Percentiles rank a stretch among this genome's conserved stretches.
phyloP scores from a whole-genome alignment of 1,139 yeast species.

The Entelexis paramagnoliae region DNA sequence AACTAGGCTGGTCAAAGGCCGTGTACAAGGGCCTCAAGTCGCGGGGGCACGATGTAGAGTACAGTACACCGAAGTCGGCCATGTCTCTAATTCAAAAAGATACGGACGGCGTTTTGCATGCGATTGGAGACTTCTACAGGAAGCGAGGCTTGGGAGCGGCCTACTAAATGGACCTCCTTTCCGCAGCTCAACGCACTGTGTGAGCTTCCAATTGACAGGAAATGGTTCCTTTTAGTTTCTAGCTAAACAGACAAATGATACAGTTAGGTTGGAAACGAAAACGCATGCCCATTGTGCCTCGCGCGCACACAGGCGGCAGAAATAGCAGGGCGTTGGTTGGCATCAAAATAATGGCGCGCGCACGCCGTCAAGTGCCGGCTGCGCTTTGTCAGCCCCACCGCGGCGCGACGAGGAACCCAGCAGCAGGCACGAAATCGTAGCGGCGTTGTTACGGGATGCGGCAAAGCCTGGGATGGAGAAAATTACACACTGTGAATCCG shows the following conservation, averaged over 20 bases:
- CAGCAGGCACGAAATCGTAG: too few relatives aligned
- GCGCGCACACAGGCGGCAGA: too few relatives aligned
- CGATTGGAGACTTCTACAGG: slow-evolving; percentile 51
- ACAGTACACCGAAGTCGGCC: slow-evolving; percentile 37
- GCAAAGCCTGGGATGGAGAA: neutral
- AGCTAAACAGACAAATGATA: too few relatives aligned
- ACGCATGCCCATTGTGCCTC: too few relatives aligned
- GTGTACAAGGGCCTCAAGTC: slow-evolving; percentile 29
- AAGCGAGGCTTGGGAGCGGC: slow-evolving; percentile 43
- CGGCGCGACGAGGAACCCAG: neutral
- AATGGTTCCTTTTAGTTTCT: too few relatives aligned
- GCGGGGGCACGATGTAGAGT: slow-evolving; percentile 37
- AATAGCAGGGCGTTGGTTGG: too few relatives aligned
- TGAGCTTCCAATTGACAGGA: neutral
- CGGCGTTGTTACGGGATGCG: neutral
- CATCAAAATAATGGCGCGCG: too few relatives aligned
- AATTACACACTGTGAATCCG: neutral
- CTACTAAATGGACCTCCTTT: slow-evolving; percentile 22
- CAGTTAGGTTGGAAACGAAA: too few relatives aligned
- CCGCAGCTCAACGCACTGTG: too few relatives aligned
- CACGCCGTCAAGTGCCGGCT: too few relatives aligned
- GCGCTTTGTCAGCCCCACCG: neutral
- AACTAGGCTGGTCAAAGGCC: slow-evolving; percentile 37
- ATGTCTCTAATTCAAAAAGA: slow-evolving; percentile 41
- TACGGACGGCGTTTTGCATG: slow-evolving; percentile 37